Percentiles rank a stretch among this genome's conserved stretches.
These are phyloP conservation scores for Cystobasidium ongulense DNA, from an alignment of 768 basidiomycete species.

Conservation along the genomic window DNA sequence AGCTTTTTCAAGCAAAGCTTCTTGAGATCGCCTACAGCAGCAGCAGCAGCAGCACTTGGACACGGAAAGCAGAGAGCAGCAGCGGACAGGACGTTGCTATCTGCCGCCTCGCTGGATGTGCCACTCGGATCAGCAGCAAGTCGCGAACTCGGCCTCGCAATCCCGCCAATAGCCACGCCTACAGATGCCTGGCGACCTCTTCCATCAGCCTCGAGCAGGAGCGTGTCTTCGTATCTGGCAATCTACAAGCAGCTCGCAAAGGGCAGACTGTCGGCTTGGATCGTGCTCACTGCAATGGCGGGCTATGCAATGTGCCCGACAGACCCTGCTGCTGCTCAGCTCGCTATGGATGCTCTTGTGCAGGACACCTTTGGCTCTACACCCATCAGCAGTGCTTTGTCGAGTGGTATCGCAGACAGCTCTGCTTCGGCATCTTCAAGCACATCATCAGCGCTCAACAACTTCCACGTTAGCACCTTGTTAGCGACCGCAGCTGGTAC, in stretches of 20 bases:
- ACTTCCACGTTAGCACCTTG: constrained; percentile 58
- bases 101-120: background rate
- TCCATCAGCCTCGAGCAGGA: constrained; percentile 41
- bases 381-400: constrained; percentile 9
- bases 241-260: constrained; percentile 78
- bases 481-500: constrained; percentile 83
- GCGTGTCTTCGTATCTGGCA: constrained; percentile 51
- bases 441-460: constrained; percentile 23
- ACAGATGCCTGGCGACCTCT: constrained; percentile 25
- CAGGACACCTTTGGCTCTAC: constrained; percentile 32
- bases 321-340: constrained; percentile 53
- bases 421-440: background rate
- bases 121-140: background rate
- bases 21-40: background rate
- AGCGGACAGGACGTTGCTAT: background rate
- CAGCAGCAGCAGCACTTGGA: background rate
- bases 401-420: background rate
- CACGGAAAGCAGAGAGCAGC: background rate
- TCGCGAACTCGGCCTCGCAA: background rate
- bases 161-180: constrained; percentile 24
- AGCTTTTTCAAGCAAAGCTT: constrained; percentile 29
- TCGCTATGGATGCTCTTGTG: constrained; percentile 40
- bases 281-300: constrained; percentile 80
- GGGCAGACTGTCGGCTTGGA: constrained; percentile 67
- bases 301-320: constrained; percentile 87